Evolutionary conservation across 176 grass and related monocot genomes (phyloP), one percentile per base, ranked within the genome.

Genomic region (Oryza nivara): DNA sequence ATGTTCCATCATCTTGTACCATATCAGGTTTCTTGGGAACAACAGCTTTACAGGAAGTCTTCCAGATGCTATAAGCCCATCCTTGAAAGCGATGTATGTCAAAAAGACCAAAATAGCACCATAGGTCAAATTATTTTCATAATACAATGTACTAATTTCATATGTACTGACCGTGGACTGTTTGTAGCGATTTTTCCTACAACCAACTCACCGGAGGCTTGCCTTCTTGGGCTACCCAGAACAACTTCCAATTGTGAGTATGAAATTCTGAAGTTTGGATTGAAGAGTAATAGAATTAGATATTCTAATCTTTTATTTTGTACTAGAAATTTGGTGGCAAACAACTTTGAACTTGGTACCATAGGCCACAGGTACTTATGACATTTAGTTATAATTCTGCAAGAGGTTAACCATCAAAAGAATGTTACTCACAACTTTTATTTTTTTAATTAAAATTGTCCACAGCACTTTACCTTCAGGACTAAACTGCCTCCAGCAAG

Each of bases 111-210:
- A 52, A 0, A 54, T 1, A 32, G 51, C 23, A 60, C 15, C 80
- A 22, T 22, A 16, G 26, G 7, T 16, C 22, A 70, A 22, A 20
- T 51, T 71, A 36, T 68, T 19, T 81, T 14, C 40, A 47, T 35
- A 58, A 78, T 54, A 85, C 9, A 9, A 4, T 26, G 7, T 26
- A 22, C 65, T 51, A 20, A 44, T 70, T 79, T 80, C 1, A 16
- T 83, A 63, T 43, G 14, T 73, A 46, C 25, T 82, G 40, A 48
- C 80, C 23, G 15, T 83, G 43, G 11, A 30, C 79, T 82, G 70
- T 89, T 73, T 83, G 75, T 63, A 97, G 95, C 80, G 95, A 97
- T 86, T 83, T 98, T 68, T 95, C 95, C 32, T 98, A 95, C 83
- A 98, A 98, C 87, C 89, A 93, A 77, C 88, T 98, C 76, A 75